Conservation (phyloP, 2,329 filamentous ascomycete species). For the Aureobasidium namibiae region DNA sequence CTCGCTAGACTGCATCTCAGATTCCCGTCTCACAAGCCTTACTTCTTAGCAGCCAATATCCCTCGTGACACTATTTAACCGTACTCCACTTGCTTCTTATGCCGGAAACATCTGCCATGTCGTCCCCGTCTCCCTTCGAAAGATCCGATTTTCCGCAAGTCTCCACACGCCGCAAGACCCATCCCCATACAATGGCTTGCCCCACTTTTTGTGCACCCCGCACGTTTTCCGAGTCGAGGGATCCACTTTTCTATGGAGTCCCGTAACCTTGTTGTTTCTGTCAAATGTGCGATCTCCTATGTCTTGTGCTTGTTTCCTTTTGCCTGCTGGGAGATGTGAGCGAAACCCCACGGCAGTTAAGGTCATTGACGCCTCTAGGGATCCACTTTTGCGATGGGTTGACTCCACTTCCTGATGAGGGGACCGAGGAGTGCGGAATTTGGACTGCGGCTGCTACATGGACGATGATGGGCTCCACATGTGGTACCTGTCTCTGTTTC, state of each 20-base stretch:
- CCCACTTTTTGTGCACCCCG: constrained; percentile 1
- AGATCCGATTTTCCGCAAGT: neutral
- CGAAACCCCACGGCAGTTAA: neutral
- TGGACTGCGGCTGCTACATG: too few species aligned
- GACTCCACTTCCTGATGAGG: too few species aligned
- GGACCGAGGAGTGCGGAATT: too few species aligned
- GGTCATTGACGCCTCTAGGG: neutral
- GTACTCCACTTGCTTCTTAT: neutral
- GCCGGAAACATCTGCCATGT: neutral
- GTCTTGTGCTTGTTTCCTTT: too few species aligned
- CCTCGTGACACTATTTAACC: neutral
- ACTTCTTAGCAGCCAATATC: too few species aligned
- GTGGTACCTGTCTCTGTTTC: too few species aligned
- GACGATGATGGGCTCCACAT: too few species aligned
- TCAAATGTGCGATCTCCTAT: too few species aligned
- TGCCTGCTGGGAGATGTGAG: neutral
- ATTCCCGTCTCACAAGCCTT: too few species aligned
- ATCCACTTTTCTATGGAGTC: neutral
- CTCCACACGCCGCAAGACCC: neutral
- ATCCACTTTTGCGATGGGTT: too few species aligned
- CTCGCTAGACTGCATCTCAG: neutral
- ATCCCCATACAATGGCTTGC: neutral
- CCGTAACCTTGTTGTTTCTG: constrained; percentile 1
- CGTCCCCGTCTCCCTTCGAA: neutral
- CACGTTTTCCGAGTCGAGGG: neutral